Evolutionary conservation across 352 stramenopile genomes (phyloP), one percentile per base, ranked within the genome.

Genomic region (Peronospora destructor): DNA sequence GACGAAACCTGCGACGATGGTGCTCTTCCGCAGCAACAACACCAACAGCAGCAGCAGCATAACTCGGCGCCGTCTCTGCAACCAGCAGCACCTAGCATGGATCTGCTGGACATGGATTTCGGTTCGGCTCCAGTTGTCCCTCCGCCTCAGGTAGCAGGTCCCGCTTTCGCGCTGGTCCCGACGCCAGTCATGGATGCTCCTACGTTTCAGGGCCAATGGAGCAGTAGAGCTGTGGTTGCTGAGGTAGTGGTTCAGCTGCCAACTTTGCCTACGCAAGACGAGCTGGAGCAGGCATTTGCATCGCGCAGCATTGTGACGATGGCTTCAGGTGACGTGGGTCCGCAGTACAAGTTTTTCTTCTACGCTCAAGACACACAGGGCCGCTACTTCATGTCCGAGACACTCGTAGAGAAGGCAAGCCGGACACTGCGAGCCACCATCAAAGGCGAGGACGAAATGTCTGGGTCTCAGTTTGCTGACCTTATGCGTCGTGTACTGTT

Each of bases 341-440:
- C 71, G 33, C 80, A 91, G 63, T 84, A 79, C 68, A 91, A 91
- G 57, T 91, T 91, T 45, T 91, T 91, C 61, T 91, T 88, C 53
- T 88, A 87, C 58, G 76, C 76, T 23, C 80, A 91, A 57, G 76
- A 88, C 56, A 62, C 59, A 11, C 64, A 76, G 25, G 73, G 74
- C 8, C 53, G 63, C 7, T 81, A 76, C 39, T 91, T 83, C 49
- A 50, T 91, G 42, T 70, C 78, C 21, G 80, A 91, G 56, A 85
- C 76, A 45, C 46, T 91, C 12, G 65, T 91, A 11, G 75, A 87
- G 30, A 91, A 91, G 68, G 73, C 68, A 4, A 73, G 68, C 41
- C 54, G 68, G 19, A 64, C 78, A 33, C 56, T 91, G 40, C 66
- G 67, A 16, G 76, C 79, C 23, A 86, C 74, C 3, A 79, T 90